Evolutionary conservation across 225 moss, liverwort and hornwort species (phyloP).

Genomic region (Anthoceros angustus): DNA sequence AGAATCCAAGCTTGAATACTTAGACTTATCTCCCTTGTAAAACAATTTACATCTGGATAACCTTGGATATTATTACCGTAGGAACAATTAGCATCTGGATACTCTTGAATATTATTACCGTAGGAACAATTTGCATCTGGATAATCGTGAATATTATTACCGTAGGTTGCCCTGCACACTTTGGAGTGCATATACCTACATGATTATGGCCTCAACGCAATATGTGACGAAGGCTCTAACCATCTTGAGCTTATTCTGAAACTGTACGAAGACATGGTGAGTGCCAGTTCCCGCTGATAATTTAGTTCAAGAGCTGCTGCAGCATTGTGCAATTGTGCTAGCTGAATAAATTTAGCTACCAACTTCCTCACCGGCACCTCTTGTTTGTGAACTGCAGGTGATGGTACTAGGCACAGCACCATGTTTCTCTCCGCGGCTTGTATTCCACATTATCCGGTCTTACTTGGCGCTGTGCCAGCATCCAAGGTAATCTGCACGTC

Average conservation of each 20-base stretch:
- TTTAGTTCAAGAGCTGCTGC: not conserved
- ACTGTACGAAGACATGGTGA: not conserved
- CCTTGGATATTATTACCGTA: not conserved
- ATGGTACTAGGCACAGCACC: conserved; percentile 48
- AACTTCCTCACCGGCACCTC: not conserved
- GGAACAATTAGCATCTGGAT: not conserved
- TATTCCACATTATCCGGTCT: conserved; percentile 70
- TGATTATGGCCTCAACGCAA: not conserved
- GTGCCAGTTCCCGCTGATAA: not conserved
- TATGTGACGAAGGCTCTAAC: not conserved
- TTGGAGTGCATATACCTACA: not conserved
- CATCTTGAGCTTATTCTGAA: conserved; percentile 2
- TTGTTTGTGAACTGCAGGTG: conserved; percentile 23
- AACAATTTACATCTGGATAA: not conserved
- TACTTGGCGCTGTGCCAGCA: conserved; percentile 68
- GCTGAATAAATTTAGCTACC: no score
- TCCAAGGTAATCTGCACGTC: conserved; percentile 40
- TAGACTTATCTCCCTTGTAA: no score
- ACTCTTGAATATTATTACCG: not conserved
- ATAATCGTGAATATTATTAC: not conserved
- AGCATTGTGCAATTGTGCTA: not conserved
- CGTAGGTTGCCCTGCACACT: not conserved
- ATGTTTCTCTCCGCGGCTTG: conserved; percentile 70
- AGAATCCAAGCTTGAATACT: no score
- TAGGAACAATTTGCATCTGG: not conserved